A percentile compares a stretch with the other conserved stretches of the same genome.
These are phyloP conservation scores for Parathielavia appendiculata DNA, from an alignment of 495 filamentous ascomycete species.

Conservation along the genomic window DNA sequence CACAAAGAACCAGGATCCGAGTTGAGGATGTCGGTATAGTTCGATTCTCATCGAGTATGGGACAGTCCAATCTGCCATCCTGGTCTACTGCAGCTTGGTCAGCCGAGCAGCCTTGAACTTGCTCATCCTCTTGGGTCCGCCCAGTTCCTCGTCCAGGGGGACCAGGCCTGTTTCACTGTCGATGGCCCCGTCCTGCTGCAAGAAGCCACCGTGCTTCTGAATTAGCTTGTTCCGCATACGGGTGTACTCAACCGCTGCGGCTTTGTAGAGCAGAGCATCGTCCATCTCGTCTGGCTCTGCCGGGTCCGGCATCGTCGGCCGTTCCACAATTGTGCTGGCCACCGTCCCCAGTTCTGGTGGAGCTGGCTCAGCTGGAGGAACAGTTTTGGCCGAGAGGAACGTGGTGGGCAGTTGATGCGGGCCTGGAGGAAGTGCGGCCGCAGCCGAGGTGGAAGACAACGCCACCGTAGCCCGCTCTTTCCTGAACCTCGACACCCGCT, in stretches of 20 bases:
- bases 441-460: slow-evolving; percentile 8
- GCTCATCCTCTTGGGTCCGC: slow-evolving; percentile 67
- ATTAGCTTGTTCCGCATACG: slow-evolving; percentile 73
- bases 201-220: slow-evolving; percentile 70
- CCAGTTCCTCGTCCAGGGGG: slow-evolving; percentile 63
- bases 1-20: slow-evolving; percentile 1
- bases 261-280: slow-evolving; percentile 62
- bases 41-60: slow-evolving; percentile 23
- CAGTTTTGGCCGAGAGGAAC: slow-evolving; percentile 15
- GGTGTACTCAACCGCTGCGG: slow-evolving; percentile 77
- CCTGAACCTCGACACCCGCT: slow-evolving; percentile 47
- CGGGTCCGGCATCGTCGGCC: slow-evolving; percentile 34
- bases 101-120: slow-evolving; percentile 84
- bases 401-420: slow-evolving; percentile 31
- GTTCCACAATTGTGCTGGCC: slow-evolving; percentile 59
- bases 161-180: slow-evolving; percentile 29
- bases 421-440: slow-evolving; percentile 25
- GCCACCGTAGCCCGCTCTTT: slow-evolving; percentile 26
- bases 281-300: slow-evolving; percentile 70
- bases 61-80: slow-evolving; percentile 11
- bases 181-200: slow-evolving; percentile 53
- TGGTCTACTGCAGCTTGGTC: slow-evolving; percentile 34
- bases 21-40: slow-evolving; percentile 14
- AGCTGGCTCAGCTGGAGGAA: slow-evolving; percentile 34
- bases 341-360: slow-evolving; percentile 55